Evolutionary conservation across 2,329 filamentous ascomycete species (phyloP).

Genomic region (Fusarium irregulare): DNA sequence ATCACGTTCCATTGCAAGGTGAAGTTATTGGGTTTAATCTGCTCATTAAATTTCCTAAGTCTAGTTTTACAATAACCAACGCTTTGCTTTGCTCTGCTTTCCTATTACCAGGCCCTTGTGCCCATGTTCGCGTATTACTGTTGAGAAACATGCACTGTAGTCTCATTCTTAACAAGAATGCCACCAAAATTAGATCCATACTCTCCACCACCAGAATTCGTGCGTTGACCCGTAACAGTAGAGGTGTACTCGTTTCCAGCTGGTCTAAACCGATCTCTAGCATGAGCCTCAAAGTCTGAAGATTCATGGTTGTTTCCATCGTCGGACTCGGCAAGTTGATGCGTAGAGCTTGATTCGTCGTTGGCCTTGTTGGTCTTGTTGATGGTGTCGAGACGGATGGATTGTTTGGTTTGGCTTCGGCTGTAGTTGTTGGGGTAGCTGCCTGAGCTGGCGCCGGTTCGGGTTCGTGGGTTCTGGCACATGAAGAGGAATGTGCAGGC

Average conservation of each 20-base stretch:
- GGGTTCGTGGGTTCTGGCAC: conserved; percentile 23
- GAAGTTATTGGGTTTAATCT: no score
- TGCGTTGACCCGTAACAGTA: conserved; percentile 27
- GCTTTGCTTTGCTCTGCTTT: background rate
- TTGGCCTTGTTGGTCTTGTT: conserved; percentile 7
- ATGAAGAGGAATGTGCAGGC: conserved; percentile 40
- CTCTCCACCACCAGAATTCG: background rate
- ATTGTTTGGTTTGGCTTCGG: conserved; percentile 40
- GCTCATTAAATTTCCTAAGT: background rate
- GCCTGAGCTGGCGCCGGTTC: conserved; percentile 35
- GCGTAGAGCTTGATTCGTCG: conserved; percentile 39
- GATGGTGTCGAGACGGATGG: conserved; percentile 39
- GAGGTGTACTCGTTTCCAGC: conserved; percentile 27
- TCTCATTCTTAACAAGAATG: conserved; percentile 44
- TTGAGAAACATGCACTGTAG: conserved; percentile 20
- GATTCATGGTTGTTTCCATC: conserved; percentile 11
- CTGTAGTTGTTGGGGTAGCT: conserved; percentile 35
- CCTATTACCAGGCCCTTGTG: no score
- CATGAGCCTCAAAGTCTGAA: conserved; percentile 42
- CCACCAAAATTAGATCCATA: conserved; percentile 19
- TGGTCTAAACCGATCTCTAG: conserved; percentile 28
- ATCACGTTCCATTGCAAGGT: background rate
- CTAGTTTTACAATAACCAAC: background rate
- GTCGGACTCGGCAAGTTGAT: conserved; percentile 35
- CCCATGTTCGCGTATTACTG: no score